A percentile compares a stretch with the other conserved stretches of the same genome.
These are phyloP conservation scores for Eragrostis curvula DNA, from an alignment of 176 grass and related monocot species.

Conservation along the genomic window DNA sequence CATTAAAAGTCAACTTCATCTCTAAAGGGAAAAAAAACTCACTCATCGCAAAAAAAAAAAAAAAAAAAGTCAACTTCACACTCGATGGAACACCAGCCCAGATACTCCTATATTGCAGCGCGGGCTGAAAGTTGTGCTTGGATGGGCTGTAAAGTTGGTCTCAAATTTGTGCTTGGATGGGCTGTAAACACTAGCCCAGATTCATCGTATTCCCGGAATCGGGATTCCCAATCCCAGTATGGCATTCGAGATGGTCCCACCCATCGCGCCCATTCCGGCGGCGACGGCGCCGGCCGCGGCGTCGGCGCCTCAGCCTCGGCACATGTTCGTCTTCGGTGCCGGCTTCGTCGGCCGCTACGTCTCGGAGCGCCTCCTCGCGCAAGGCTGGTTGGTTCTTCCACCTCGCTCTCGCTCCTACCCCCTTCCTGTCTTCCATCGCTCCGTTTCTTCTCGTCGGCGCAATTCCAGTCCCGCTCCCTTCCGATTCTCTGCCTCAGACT, in stretches of 20 bases:
- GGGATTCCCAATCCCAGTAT: no score
- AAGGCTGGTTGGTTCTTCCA: slow-evolving; percentile 55
- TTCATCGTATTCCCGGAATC: no score
- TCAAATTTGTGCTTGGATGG: no score
- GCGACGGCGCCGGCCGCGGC: neutral
- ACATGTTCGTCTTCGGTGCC: slow-evolving; percentile 69
- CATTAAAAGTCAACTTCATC: no score
- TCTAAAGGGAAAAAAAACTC: no score
- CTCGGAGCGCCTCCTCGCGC: slow-evolving; percentile 50
- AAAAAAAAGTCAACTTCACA: no score
- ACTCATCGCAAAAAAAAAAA: no score
- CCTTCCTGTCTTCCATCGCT: neutral
- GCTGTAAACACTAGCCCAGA: no score
- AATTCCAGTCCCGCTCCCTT: neutral
- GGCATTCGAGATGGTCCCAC: slow-evolving; percentile 24
- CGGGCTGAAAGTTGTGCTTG: no score
- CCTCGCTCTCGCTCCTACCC: neutral
- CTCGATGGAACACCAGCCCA: no score
- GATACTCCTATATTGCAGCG: no score
- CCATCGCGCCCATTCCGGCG: slow-evolving; percentile 1
- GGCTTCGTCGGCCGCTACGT: slow-evolving; percentile 82
- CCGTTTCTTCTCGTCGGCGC: neutral
- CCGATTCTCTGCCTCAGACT: neutral
- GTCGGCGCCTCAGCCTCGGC: slow-evolving; percentile 19
- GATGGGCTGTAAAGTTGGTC: no score